phyloP scores from a whole-genome alignment of 495 filamentous ascomycete species.

The Neurospora sp. region DNA sequence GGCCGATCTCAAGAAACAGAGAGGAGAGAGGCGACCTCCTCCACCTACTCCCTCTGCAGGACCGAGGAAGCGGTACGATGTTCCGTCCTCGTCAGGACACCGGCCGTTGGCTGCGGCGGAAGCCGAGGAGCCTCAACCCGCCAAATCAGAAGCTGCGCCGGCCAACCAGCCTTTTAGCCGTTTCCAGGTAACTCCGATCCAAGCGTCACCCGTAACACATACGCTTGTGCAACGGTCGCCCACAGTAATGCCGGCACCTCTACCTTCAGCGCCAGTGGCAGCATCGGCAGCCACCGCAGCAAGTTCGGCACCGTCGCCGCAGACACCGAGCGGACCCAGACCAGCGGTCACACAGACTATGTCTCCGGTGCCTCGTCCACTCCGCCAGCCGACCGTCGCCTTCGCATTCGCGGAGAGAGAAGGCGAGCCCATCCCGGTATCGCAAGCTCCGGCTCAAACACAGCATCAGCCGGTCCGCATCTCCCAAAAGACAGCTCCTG shows the following conservation, averaged over 20 bases:
- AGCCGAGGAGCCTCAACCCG: slow-evolving; percentile 35
- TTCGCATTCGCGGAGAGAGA: slow-evolving; percentile 24
- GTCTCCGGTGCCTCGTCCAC: slow-evolving; percentile 28
- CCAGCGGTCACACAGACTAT: slow-evolving; percentile 24
- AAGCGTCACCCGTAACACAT: slow-evolving; percentile 19
- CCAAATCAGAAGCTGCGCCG: slow-evolving; percentile 34
- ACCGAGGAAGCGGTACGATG: slow-evolving; percentile 37
- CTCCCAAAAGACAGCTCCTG: slow-evolving; percentile 16
- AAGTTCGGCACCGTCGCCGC: slow-evolving; percentile 3
- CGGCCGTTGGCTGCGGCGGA: slow-evolving; percentile 48
- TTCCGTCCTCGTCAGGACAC: slow-evolving; percentile 44
- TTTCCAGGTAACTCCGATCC: slow-evolving; percentile 35
- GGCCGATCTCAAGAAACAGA: slow-evolving; percentile 57
- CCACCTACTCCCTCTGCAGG: slow-evolving; percentile 52
- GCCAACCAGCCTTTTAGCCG: slow-evolving; percentile 23
- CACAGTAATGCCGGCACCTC: slow-evolving; percentile 6
- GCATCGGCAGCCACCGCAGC: not conserved
- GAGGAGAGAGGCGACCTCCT: slow-evolving; percentile 64
- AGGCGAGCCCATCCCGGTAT: slow-evolving; percentile 8
- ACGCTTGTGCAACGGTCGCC: slow-evolving; percentile 12
- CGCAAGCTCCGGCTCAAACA: not conserved
- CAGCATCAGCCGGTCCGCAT: slow-evolving; percentile 10
- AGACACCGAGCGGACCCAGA: not conserved
- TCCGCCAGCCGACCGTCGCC: slow-evolving; percentile 25
- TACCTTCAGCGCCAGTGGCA: slow-evolving; percentile 3